Base-by-base conservation (phyloP, 1,139 yeast species). In the Yamadazyma blattariae region DNA sequence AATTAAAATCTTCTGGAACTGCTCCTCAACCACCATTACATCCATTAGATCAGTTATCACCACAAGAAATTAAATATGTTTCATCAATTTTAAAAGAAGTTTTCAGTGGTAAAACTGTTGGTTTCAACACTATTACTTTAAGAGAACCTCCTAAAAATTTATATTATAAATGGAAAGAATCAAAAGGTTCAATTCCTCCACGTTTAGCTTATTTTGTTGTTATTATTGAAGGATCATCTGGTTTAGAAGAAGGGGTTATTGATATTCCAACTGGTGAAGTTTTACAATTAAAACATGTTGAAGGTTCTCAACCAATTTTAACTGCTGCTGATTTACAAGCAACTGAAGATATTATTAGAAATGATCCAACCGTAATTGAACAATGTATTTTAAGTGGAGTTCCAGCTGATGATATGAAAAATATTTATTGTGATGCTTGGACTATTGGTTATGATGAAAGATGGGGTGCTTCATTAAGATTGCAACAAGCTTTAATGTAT, bases 371-470 rank as follows among this genome's bases (percentile, higher is more conserved):
- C 27, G 92, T 84, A 44, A 79, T 82, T 47, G 79, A 76, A 57
- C 90, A 84, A 63, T 82, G 90, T 67, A 76, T 67, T 35, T 54
- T 82, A 40, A 75, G 83, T 29, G 92, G 92, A 36, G 60, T 82
- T 46, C 82, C 87, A 37, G 73, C 70, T 27, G 60, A 59, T 33
- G 82, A 82, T 30, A 83, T 84, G 86, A 67, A 76, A 59, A 75
- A 79, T 50, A 74, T 82, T 37, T 83, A 81, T 68, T 83, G 92
- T 66, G 94, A 84, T 54, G 90, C 82, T 49, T 84, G 83, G 96
- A 82, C 92, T 33, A 82, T 84, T 54, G 92, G 92, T 40, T 82
- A 79, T 55, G 94, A 84, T 56, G 92, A 82, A 60, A 74, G 92
- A 62, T 83, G 89, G 80, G 94, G 89, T 31, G 76, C 82, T 33